phyloP scores from a whole-genome alignment of 1,284 basidiomycete species.

The Tausonia pullulans region DNA sequence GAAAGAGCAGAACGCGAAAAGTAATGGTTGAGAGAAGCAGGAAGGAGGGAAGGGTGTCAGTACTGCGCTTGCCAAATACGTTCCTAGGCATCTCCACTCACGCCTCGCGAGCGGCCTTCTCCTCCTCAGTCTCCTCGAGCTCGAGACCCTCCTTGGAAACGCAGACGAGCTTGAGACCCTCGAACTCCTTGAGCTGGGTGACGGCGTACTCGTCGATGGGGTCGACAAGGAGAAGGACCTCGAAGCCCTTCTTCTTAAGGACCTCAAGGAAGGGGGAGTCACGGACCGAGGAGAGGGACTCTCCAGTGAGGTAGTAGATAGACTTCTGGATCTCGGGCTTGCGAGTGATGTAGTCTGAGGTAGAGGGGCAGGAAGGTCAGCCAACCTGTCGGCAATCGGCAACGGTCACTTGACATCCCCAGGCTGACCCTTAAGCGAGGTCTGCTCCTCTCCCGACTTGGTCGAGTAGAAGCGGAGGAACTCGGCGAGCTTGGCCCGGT shows the following conservation, averaged over 20 bases:
- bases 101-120: conserved; percentile 85
- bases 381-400: conserved; percentile 17
- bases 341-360: conserved; percentile 93
- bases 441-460: conserved; percentile 84
- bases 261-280: conserved; percentile 99
- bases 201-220: conserved; percentile 97
- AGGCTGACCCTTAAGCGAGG: conserved; percentile 77
- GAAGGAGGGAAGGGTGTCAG: not conserved
- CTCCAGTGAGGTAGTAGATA: conserved; percentile 98
- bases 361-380: not conserved
- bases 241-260: conserved; percentile 99
- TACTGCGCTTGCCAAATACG: too few species aligned
- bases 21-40: too few species aligned
- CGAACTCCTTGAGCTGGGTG: conserved; percentile 98
- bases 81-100: conserved; percentile 4
- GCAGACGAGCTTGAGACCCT: conserved; percentile 94
- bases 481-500: conserved; percentile 98
- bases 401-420: not conserved
- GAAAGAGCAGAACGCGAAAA: not conserved
- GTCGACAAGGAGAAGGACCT: conserved; percentile 94
- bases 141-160: conserved; percentile 99
- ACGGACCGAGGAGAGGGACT: conserved; percentile 79
- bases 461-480: conserved; percentile 99
- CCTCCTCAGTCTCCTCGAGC: conserved; percentile 96
- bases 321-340: conserved; percentile 99